These are phyloP conservation scores for Nakazawaea ambrosiae DNA, from an alignment of 805 yeast genomes.

Conservation along the genomic window DNA sequence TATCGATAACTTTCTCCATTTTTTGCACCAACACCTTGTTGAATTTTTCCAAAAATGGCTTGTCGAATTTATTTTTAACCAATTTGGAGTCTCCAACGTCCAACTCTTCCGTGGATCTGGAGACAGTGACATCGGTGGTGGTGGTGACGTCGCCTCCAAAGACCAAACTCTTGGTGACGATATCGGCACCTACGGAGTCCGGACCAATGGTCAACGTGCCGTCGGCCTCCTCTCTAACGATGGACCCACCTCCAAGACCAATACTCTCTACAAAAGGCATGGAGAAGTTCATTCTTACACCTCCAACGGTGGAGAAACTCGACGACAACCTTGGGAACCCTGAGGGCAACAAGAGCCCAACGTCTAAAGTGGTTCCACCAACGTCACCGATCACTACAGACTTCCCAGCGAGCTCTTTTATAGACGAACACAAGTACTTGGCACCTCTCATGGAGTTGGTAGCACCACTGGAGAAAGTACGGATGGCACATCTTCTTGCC, in stretches of 20 bases:
- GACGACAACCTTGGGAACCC: conserved; percentile 43
- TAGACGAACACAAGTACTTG: conserved; percentile 30
- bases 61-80: conserved; percentile 17
- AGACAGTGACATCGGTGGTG: conserved; percentile 31
- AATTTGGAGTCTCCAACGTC: conserved; percentile 21
- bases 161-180: conserved; percentile 26
- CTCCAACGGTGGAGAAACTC: conserved; percentile 36
- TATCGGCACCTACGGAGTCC: conserved; percentile 41
- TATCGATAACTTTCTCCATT: conserved; percentile 33
- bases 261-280: conserved; percentile 45
- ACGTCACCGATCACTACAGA: conserved; percentile 35
- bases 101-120: conserved; percentile 12
- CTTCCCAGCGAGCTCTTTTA: conserved; percentile 16
- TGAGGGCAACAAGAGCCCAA: conserved; percentile 34
- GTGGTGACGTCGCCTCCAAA: conserved; percentile 37
- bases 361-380: conserved; percentile 46
- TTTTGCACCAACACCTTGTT: conserved; percentile 18
- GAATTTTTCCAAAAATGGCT: conserved; percentile 12
- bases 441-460: conserved; percentile 44
- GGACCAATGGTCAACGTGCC: conserved; percentile 34
- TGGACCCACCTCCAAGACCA: conserved; percentile 46
- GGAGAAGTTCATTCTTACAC: conserved; percentile 41
- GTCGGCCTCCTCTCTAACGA: conserved; percentile 24
- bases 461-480: conserved; percentile 42
- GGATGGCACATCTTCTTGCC: conserved; percentile 33